A percentile compares a stretch with the other conserved stretches of the same genome.
Evolutionary conservation across 352 stramenopile genomes (phyloP).

Genomic region (Salisapilia sapeloensis): DNA sequence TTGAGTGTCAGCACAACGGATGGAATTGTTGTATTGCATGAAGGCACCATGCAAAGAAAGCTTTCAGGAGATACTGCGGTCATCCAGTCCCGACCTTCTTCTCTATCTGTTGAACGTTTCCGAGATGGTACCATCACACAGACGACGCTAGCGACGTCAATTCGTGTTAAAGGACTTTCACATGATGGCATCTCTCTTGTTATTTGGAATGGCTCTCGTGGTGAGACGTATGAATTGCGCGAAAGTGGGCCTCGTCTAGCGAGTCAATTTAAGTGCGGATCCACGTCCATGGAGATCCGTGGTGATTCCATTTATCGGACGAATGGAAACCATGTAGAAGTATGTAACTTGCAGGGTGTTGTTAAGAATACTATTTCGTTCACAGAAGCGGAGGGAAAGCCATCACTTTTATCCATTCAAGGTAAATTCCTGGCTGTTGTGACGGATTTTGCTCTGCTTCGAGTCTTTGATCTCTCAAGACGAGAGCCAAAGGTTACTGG

Average conservation of each 20-base stretch:
- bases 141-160: slow-evolving; percentile 28
- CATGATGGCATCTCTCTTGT: slow-evolving; percentile 62
- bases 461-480: slow-evolving; percentile 76
- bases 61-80: slow-evolving; percentile 68
- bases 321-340: slow-evolving; percentile 72
- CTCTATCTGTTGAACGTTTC: slow-evolving; percentile 60
- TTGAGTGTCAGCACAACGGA: slow-evolving; percentile 59
- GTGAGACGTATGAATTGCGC: slow-evolving; percentile 78
- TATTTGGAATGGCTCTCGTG: slow-evolving; percentile 73
- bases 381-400: slow-evolving; percentile 78
- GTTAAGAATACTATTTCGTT: slow-evolving; percentile 83
- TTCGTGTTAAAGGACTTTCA: slow-evolving; percentile 76
- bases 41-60: slow-evolving; percentile 72
- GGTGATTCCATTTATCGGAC: slow-evolving; percentile 81
- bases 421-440: slow-evolving; percentile 82
- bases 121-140: slow-evolving; percentile 55
- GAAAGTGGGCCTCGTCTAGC: slow-evolving; percentile 34
- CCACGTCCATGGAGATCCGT: slow-evolving; percentile 48
- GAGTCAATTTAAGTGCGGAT: slow-evolving; percentile 61
- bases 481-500: slow-evolving; percentile 77
- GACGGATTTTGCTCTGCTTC: slow-evolving; percentile 71
- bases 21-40: slow-evolving; percentile 62
- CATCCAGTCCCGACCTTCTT: slow-evolving; percentile 61
- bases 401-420: slow-evolving; percentile 69
- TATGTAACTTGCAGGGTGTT: slow-evolving; percentile 77